phyloP scores from a whole-genome alignment of 495 filamentous ascomycete genomes.

The Hypomontagnella submonticulosa region DNA sequence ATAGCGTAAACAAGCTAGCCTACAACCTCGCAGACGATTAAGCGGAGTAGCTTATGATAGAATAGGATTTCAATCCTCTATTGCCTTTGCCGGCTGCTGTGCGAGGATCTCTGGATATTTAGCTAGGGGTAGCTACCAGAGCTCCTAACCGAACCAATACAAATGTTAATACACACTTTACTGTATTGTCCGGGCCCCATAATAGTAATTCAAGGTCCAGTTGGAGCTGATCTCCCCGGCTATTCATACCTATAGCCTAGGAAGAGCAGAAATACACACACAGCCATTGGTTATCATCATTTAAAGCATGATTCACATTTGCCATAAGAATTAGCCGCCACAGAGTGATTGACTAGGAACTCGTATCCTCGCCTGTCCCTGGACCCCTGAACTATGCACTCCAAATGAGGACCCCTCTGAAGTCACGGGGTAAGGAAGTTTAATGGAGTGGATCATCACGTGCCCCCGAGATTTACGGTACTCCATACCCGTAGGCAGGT shows the following conservation, averaged over 20 bases:
- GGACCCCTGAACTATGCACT: conserved; percentile 10
- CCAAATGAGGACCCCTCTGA: conserved; percentile 20
- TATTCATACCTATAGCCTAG: conserved; percentile 37
- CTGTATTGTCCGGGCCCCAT: conserved; percentile 3
- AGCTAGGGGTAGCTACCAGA: background rate
- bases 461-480: background rate
- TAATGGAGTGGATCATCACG: background rate
- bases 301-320: conserved; percentile 11
- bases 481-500: too few relatives aligned
- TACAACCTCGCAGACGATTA: conserved; percentile 62
- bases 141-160: background rate
- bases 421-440: background rate
- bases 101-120: background rate
- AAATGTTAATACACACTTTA: background rate
- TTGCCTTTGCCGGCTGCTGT: background rate
- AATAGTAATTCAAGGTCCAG: conserved; percentile 17
- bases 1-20: conserved; percentile 56
- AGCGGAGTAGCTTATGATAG: background rate
- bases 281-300: conserved; percentile 15
- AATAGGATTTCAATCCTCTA: background rate
- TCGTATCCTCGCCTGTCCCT: conserved; percentile 9
- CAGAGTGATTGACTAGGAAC: conserved; percentile 34
- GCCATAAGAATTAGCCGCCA: conserved; percentile 38
- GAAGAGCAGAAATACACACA: conserved; percentile 33
- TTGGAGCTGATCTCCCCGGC: conserved; percentile 29